Base-by-base conservation (phyloP, 352 stramenopile species). In the Phytophthora meadii region DNA sequence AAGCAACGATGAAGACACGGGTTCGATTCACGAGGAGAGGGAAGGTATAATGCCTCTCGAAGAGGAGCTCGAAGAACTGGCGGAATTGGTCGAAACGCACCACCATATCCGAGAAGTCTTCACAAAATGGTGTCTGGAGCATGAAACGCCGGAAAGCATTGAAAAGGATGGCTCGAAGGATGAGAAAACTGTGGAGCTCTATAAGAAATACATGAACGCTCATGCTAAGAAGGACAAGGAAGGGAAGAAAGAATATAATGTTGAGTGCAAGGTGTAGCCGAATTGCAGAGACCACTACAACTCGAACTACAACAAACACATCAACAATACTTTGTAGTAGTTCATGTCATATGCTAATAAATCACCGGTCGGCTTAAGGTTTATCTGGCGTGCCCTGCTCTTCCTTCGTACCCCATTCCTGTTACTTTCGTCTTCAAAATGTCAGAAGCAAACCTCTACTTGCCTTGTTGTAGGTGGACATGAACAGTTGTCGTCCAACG, bases 281-380 rank as follows among this genome's bases (percentile, higher is more conserved):
- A 22, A 42, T 22, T 19, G 37, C 37, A 42, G 14, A 42, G 37
- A 36, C 30, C 42, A 28, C 17, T 30, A 49, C 42, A 19, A 14
- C 12, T 42, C 37, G 37, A 42, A 22, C 14, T 36, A 14, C 30
- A 36, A 36, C 2, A 34, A 34, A 48, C 15, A 50, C 44, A 50
- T 7, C 19, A 52, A 39, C 45, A n/a, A 55, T 8, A 30, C 4
- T 8, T 8, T 8, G 27, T 7, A 30, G 6, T n/a, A 25, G 22
- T 50, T 61, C 28, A 52, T 56, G 15, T 68, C 19, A 50, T 54
- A 40, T 59, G 45, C 55, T 65, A 69, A 69, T 69, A 69, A 69
- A 69, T 69, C 61, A 69, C 61, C 61, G 24, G 37, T 58, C 57
- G 61, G 53, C 53, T 58, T 69, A 54, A 64, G 14, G 15, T 58